phyloP scores from a whole-genome alignment of 352 stramenopile species.

The Paralagenidium karlingii region DNA sequence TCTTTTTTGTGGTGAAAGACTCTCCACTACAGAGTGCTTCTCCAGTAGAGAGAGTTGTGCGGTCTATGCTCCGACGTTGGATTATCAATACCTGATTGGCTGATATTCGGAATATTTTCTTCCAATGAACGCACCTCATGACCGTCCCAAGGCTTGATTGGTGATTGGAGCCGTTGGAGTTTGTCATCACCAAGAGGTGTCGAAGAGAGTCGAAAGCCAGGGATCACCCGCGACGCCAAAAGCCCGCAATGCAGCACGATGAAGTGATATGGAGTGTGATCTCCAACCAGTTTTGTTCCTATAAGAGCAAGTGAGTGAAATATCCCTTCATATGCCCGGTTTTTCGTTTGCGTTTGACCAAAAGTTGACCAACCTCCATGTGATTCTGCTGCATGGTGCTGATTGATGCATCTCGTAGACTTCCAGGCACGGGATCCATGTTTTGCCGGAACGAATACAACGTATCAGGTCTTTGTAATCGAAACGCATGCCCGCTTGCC shows the following conservation, averaged over 20 bases:
- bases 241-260: slow-evolving; percentile 95
- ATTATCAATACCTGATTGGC: too few species aligned
- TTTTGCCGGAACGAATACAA: slow-evolving; percentile 99
- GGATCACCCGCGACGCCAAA: too few species aligned
- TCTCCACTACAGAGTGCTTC: too few species aligned
- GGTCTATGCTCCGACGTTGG: too few species aligned
- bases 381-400: background rate
- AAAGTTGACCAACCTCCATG: background rate
- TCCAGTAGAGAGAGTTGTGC: too few species aligned
- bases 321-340: background rate
- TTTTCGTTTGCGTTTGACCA: background rate
- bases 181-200: too few species aligned
- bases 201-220: too few species aligned
- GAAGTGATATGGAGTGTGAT: slow-evolving; percentile 99
- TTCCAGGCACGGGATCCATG: slow-evolving; percentile 80
- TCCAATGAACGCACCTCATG: too few species aligned
- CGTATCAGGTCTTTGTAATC: slow-evolving; percentile 96
- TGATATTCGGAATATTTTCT: too few species aligned
- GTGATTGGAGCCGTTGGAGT: too few species aligned
- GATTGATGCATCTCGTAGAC: background rate
- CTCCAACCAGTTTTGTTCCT: slow-evolving; percentile 98
- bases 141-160: too few species aligned
- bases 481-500: slow-evolving; percentile 91
- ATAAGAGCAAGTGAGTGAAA: slow-evolving; percentile 90
- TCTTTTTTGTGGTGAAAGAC: too few species aligned